Conservation (phyloP, 257 asterid species). For the Handroanthus guayacan region DNA sequence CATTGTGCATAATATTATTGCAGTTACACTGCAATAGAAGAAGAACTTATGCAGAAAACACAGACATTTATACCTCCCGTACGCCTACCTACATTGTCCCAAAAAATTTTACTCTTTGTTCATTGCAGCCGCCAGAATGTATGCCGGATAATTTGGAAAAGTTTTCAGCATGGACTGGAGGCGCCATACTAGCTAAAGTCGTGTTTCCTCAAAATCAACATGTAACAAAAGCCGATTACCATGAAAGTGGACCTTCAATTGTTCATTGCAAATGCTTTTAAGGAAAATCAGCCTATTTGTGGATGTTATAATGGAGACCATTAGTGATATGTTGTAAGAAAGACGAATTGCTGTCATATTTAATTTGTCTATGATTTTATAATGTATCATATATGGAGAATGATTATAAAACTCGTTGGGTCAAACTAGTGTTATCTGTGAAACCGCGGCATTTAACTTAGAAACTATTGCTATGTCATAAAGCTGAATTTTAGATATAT, state of each 20-base stretch:
- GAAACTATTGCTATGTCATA: too few relatives aligned
- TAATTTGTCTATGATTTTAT: too few relatives aligned
- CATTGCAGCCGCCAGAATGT: conserved; percentile 86
- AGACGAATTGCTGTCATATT: too few relatives aligned
- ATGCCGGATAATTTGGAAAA: conserved; percentile 85
- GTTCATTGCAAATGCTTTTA: conserved; percentile 95
- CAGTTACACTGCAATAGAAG: too few relatives aligned
- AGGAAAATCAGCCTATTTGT: conserved; percentile 21
- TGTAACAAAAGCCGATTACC: conserved; percentile 89
- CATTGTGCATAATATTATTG: too few relatives aligned
- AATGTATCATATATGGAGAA: too few relatives aligned
- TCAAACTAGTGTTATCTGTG: too few relatives aligned
- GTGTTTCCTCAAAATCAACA: conserved; percentile 98
- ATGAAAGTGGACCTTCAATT: conserved; percentile 96
- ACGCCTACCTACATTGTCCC: neutral
- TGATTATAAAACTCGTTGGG: too few relatives aligned
- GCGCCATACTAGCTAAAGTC: conserved; percentile 95
- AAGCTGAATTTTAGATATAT: too few relatives aligned
- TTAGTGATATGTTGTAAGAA: neutral
- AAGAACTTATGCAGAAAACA: too few relatives aligned
- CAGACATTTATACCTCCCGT: neutral
- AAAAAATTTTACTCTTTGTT: neutral
- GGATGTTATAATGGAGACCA: neutral
- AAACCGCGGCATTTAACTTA: too few relatives aligned
- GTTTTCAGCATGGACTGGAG: conserved; percentile 96